Conservation (phyloP, 2,329 filamentous ascomycete genomes). For the Magnaporthiopsis poae region DNA sequence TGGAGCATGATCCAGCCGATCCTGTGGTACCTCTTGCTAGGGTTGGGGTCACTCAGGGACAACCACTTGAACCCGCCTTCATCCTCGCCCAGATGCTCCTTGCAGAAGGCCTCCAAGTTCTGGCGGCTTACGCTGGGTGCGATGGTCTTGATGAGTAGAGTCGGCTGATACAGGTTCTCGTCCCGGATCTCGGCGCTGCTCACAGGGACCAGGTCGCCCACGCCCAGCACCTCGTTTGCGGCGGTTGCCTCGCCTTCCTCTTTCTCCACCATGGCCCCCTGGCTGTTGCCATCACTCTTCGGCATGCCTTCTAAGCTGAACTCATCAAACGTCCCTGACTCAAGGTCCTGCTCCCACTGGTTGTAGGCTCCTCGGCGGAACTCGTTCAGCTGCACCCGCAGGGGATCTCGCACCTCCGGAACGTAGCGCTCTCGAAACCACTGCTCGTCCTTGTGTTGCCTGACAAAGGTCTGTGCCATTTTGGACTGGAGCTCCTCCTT, state of each 20-base stretch:
- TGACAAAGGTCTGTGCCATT: conserved; percentile 83
- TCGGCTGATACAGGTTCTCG: conserved; percentile 78
- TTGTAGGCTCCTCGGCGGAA: conserved; percentile 69
- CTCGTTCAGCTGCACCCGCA: conserved; percentile 67
- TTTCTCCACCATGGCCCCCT: conserved; percentile 77
- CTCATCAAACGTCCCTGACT: conserved; percentile 79
- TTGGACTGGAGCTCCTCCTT: conserved; percentile 60
- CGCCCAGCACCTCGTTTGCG: conserved; percentile 82
- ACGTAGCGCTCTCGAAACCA: conserved; percentile 97
- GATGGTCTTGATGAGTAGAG: conserved; percentile 93
- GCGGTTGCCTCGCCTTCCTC: conserved; percentile 91
- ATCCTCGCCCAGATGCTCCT: conserved; percentile 82
- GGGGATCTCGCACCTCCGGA: conserved; percentile 64
- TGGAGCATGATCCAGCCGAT: conserved; percentile 98
- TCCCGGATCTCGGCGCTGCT: conserved; percentile 80
- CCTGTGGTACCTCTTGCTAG: conserved; percentile 89
- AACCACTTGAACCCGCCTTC: conserved; percentile 92
- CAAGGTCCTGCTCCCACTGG: conserved; percentile 83
- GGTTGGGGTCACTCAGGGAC: conserved; percentile 91
- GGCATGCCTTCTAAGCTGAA: conserved; percentile 90
- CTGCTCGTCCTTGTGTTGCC: conserved; percentile 86
- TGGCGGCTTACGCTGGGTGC: conserved; percentile 89
- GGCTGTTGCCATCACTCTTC: conserved; percentile 82
- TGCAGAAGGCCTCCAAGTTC: conserved; percentile 89
- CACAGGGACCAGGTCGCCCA: conserved; percentile 78